phyloP scores from a whole-genome alignment of 305 asterid species.

The Rubia tinctorum region DNA sequence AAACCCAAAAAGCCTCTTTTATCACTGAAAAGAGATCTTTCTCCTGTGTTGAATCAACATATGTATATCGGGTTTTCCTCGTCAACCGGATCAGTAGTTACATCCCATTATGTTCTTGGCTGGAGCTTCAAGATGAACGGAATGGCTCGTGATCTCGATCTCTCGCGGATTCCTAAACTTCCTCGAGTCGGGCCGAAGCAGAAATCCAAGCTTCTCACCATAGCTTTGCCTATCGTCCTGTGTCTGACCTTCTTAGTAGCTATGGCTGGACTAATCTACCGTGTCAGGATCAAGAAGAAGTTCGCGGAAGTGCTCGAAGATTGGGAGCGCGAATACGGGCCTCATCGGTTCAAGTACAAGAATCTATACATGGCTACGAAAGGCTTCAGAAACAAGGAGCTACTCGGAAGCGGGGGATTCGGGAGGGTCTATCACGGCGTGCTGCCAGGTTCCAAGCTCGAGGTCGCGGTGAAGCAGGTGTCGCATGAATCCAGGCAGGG shows the following conservation, averaged over 20 bases:
- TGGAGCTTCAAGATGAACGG: slow-evolving; percentile 33
- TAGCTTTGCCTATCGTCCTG: slow-evolving; percentile 19
- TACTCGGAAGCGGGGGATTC: background rate
- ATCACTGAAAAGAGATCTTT: slow-evolving; percentile 21
- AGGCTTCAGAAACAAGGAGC: background rate
- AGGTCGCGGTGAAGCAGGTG: background rate
- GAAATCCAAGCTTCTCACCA: slow-evolving; percentile 15
- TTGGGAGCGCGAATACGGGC: slow-evolving; percentile 9
- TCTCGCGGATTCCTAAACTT: slow-evolving; percentile 6
- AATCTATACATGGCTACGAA: background rate
- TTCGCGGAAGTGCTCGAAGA: slow-evolving; percentile 10
- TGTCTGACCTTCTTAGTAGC: background rate
- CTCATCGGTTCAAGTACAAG: slow-evolving; percentile 11
- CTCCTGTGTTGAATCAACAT: slow-evolving; percentile 15
- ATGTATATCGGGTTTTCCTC: slow-evolving; percentile 33
- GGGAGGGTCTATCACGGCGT: slow-evolving; percentile 1
- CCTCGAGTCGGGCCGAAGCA: slow-evolving; percentile 19
- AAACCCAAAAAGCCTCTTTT: slow-evolving; percentile 12
- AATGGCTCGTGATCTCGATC: slow-evolving; percentile 19
- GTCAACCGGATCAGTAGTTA: slow-evolving; percentile 23
- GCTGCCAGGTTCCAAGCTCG: background rate
- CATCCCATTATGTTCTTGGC: slow-evolving; percentile 30
- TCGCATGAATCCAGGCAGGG: slow-evolving; percentile 10
- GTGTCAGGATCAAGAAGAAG: background rate
- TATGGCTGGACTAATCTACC: background rate